phyloP scores from a whole-genome alignment of 2,329 filamentous ascomycete genomes.

The Ascochyta rabiei region DNA sequence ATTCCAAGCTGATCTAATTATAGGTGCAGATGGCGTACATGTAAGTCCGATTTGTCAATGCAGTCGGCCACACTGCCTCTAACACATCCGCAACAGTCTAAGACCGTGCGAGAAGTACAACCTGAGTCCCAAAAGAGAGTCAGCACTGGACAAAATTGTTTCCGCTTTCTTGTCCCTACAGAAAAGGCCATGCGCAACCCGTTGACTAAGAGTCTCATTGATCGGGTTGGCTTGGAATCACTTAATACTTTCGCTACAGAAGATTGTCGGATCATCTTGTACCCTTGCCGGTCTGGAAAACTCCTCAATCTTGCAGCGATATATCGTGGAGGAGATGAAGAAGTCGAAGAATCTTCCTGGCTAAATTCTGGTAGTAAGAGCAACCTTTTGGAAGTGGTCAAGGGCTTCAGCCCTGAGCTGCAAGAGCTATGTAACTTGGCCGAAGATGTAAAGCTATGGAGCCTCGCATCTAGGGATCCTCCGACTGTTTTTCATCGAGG shows the following conservation, averaged over 20 bases:
- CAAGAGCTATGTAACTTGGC: neutral
- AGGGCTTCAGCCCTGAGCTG: neutral
- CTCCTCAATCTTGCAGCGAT: neutral
- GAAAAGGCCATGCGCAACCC: neutral
- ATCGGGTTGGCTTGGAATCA: neutral
- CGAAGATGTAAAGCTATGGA: slow-evolving; percentile 1
- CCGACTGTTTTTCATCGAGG: neutral
- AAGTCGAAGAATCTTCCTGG: neutral
- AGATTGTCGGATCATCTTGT: neutral
- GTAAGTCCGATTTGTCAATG: neutral
- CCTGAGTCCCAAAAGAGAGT: neutral
- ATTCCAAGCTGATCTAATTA: neutral
- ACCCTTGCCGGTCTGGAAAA: neutral
- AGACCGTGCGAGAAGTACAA: neutral
- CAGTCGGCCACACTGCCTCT: neutral
- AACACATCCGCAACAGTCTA: neutral
- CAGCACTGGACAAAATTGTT: slow-evolving; percentile 5
- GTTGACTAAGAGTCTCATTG: neutral
- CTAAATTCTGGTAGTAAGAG: neutral
- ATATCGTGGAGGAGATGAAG: neutral
- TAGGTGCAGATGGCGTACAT: neutral
- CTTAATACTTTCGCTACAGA: neutral
- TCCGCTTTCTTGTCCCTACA: slow-evolving; percentile 2
- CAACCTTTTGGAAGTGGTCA: neutral
- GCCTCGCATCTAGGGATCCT: neutral